Percentiles rank a stretch among this genome's conserved stretches.
Evolutionary conservation across 2,329 filamentous ascomycete genomes (phyloP).

Genomic region (Plenodomus lindquistii): DNA sequence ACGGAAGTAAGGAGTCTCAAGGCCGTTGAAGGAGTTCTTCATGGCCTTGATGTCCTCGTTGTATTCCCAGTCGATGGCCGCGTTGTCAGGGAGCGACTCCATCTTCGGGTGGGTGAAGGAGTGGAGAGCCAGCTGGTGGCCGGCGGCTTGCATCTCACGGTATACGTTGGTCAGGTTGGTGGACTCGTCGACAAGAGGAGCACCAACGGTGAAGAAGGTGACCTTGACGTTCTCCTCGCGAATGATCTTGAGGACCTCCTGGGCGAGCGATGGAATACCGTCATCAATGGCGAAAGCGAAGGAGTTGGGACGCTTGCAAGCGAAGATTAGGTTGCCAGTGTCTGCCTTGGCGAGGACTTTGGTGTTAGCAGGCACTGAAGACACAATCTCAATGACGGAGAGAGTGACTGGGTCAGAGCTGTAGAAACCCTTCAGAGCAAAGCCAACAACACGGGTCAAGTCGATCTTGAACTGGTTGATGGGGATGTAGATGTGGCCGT

Average conservation of each 20-base stretch:
- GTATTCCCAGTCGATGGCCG: conserved; percentile 65
- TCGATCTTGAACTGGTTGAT: conserved; percentile 68
- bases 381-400: conserved; percentile 64
- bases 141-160: conserved; percentile 62
- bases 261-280: conserved; percentile 62
- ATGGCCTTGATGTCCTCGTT: conserved; percentile 60
- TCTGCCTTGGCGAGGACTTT: conserved; percentile 63
- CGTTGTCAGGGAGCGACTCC: conserved; percentile 58
- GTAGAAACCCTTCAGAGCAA: conserved; percentile 69
- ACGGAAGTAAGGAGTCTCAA: conserved; percentile 61
- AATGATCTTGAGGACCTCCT: conserved; percentile 65
- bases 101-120: conserved; percentile 71
- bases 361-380: conserved; percentile 56
- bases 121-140: conserved; percentile 71
- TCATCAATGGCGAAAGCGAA: conserved; percentile 76
- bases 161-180: conserved; percentile 69
- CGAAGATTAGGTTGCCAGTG: conserved; percentile 63
- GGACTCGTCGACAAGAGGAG: conserved; percentile 60
- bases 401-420: conserved; percentile 55
- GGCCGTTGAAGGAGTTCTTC: conserved; percentile 40
- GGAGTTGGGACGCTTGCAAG: conserved; percentile 68
- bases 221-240: conserved; percentile 65
- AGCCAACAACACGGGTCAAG: conserved; percentile 58
- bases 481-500: conserved; percentile 66
- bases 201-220: conserved; percentile 72